Percentiles rank a stretch among this genome's conserved stretches.
Conservation (phyloP, 768 basidiomycete genomes). For the Russula dissimulans region DNA sequence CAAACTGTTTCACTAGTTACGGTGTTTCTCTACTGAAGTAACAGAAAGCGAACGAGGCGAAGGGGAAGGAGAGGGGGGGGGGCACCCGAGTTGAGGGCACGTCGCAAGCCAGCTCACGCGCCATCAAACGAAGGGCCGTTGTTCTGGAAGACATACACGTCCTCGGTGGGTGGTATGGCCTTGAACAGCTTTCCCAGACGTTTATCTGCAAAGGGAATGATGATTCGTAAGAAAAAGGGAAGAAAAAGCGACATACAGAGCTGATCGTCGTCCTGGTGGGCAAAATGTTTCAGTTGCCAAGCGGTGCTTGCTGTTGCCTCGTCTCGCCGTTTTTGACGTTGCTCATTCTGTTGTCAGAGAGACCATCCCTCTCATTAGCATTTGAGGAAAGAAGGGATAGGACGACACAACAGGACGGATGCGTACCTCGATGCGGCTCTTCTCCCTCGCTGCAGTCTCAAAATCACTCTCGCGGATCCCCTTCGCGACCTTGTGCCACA, state of each 20-base stretch:
- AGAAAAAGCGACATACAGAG: constrained; percentile 43
- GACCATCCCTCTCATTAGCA: neutral
- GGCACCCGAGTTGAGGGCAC: neutral
- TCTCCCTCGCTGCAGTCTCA: constrained; percentile 81
- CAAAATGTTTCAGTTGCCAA: constrained; percentile 77
- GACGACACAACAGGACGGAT: neutral
- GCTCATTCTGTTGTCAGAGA: constrained; percentile 59
- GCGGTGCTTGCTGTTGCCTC: constrained; percentile 61
- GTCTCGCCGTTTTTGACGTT: constrained; percentile 79
- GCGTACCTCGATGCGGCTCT: constrained; percentile 79
- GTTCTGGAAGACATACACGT: constrained; percentile 60
- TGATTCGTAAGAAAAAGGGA: neutral
- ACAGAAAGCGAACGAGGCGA: neutral
- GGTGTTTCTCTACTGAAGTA: neutral
- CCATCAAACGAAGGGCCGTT: constrained; percentile 32
- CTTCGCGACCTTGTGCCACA: constrained; percentile 82
- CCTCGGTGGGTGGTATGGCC: constrained; percentile 61
- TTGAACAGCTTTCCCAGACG: constrained; percentile 54
- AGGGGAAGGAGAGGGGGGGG: neutral
- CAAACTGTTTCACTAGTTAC: neutral
- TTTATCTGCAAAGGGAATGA: constrained; percentile 40
- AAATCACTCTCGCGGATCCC: constrained; percentile 90
- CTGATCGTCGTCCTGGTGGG: constrained; percentile 56
- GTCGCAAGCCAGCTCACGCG: neutral
- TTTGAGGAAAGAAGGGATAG: neutral